phyloP scores from a whole-genome alignment of 306 rosid genomes.

The Calophaca sinica region DNA sequence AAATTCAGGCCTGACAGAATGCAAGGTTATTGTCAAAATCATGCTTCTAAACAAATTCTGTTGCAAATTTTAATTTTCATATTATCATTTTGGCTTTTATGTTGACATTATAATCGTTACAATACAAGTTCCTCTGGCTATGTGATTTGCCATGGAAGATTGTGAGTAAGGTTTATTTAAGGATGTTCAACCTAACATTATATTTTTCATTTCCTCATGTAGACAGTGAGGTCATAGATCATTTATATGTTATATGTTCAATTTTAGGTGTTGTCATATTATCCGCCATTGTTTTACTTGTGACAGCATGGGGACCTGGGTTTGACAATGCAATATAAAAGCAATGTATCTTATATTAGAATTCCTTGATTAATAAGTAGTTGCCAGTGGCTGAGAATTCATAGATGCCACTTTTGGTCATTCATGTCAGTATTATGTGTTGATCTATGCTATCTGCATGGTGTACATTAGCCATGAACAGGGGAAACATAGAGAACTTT shows the following conservation, averaged over 20 bases:
- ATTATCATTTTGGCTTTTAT: conserved; percentile 24
- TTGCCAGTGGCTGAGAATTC: conserved; percentile 27
- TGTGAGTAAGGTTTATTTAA: conserved; percentile 11
- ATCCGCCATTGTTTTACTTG: conserved; percentile 5
- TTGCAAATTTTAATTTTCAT: conserved; percentile 30
- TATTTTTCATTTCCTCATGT: conserved; percentile 15
- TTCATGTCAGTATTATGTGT: conserved; percentile 18
- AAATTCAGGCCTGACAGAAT: conserved; percentile 66
- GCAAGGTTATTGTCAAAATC: conserved; percentile 76
- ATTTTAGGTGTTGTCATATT: conserved; percentile 36
- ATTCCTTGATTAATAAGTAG: conserved; percentile 17
- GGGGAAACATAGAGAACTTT: neutral
- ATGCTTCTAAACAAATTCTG: conserved; percentile 38
- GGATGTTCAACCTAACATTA: conserved; percentile 33
- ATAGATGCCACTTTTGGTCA: neutral
- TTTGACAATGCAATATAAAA: conserved; percentile 12
- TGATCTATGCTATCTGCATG: conserved; percentile 16
- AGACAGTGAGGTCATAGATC: conserved; percentile 25
- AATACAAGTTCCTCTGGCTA: conserved; percentile 11
- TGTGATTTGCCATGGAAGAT: conserved; percentile 32
- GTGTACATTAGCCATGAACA: conserved; percentile 9
- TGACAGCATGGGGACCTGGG: conserved; percentile 20
- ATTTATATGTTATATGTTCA: conserved; percentile 31
- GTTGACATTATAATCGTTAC: conserved; percentile 18
- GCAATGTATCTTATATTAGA: conserved; percentile 9